Base-by-base conservation (phyloP, 441 rosid genomes). In the Eugenia klotzschiana region DNA sequence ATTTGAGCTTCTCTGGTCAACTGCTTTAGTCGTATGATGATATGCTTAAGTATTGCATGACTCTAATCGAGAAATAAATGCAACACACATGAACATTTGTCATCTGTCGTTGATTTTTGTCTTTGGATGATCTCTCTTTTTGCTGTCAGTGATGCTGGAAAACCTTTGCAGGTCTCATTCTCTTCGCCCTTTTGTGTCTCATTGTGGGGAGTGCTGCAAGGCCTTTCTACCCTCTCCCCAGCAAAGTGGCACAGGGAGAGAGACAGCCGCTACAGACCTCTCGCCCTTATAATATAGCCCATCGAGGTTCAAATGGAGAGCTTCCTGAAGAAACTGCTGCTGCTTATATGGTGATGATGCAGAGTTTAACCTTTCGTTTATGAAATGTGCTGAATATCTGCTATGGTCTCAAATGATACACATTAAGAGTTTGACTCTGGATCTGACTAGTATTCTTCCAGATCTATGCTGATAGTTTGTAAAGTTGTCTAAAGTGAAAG, bases 281-380 rank as follows among this genome's bases (percentile, higher is more conserved):
- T 53, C 98, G 97, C 81, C 94, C 98, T 0, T 95, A 88, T 84
- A 97, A 97, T 73, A 82, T 97, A 83, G 98, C 98, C 20, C 99
- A 97, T 87, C 88, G 99, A 85, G 99, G 99, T 87, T 93, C 98
- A 57, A 94, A 94, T 84, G 98, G 98, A 80, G 98, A 94, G 89
- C 53, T 95, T 80, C 98, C 99, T 15, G 98, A 97, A 93, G 99
- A 92, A 93, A 95, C 98, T 82, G 93, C 94, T 85, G 92, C 94
- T 85, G 94, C 98, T 27, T 97, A 95, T 87, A 82, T 89, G 98
- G 98, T 96, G 86, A 84, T 82, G 72, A 79, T 85, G 16, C 77
- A 2, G 77, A 64, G 4, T 64, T 64, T 33, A 9, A 33, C 77
- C 43, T 69, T 69, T 69, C 9, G 9, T 41, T 41, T 27, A 27